These are phyloP conservation scores for Discostella stelligera DNA, from an alignment of 352 stramenopile species.

Conservation along the genomic window DNA sequence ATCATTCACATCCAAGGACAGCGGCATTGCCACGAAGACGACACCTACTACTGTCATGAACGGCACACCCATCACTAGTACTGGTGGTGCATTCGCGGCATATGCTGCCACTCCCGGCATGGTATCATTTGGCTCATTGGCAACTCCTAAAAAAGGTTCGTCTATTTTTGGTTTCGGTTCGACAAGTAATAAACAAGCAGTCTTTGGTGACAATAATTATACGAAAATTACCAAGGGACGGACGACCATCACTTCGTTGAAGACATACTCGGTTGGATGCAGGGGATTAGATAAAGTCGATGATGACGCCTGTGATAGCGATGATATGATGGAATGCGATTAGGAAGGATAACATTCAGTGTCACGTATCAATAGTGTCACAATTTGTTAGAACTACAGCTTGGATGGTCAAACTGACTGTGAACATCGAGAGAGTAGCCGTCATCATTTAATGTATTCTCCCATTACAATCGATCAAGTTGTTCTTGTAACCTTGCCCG, in stretches of 20 bases:
- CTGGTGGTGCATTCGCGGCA: slow-evolving; percentile 2
- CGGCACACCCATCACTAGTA: neutral
- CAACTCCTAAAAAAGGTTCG: slow-evolving; percentile 11
- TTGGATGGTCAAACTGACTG: neutral
- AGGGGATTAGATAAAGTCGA: slow-evolving; percentile 1
- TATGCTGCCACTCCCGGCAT: slow-evolving; percentile 1
- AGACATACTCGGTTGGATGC: slow-evolving; percentile 4
- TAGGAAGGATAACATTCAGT: neutral
- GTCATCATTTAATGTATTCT: neutral
- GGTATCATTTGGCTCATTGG: slow-evolving; percentile 8
- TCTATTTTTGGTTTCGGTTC: slow-evolving; percentile 13
- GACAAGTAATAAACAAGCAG: neutral
- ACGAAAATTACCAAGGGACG: neutral
- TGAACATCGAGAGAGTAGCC: neutral
- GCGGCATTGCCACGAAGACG: neutral
- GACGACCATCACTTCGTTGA: slow-evolving; percentile 21
- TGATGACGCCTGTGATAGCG: slow-evolving; percentile 6
- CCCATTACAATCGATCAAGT: slow-evolving; percentile 6
- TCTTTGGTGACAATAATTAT: neutral
- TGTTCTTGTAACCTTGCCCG: slow-evolving; percentile 15
- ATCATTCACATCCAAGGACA: slow-evolving; percentile 1
- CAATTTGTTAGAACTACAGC: neutral
- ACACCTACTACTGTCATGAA: neutral
- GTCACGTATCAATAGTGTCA: neutral
- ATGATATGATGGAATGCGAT: slow-evolving; percentile 23